Evolutionary conservation across 495 filamentous ascomycete species (phyloP), one percentile per base, ranked within the genome.

Genomic region (Aspergillus campestris): DNA sequence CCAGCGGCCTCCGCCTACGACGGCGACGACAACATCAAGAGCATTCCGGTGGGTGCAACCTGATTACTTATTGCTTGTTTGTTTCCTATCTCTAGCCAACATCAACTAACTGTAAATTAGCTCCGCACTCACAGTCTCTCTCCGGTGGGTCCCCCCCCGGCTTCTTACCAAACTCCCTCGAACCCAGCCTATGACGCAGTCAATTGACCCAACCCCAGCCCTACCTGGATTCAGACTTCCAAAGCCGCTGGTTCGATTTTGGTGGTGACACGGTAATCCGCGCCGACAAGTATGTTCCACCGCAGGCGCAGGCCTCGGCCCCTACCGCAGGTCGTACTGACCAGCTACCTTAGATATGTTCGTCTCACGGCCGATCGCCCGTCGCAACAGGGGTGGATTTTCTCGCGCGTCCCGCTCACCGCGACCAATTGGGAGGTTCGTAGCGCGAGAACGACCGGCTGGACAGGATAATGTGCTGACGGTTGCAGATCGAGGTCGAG

Each of bases 221-320:
- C 39, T 99, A 96, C 66, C 77, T 99, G 39, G 92, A 97, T 68
- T 89, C 88, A 47, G 94, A 99, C 65, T 90, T 97, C 82, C 87
- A 95, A 75, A 95, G 86, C 72, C 85, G 94, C 68, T 99, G 92
- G 89, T 99, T 87, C 65, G 94, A 99, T 71, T 99, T 94, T 78
- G 94, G 94, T 59, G 92, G 90, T 57, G 87, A 95, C 63, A 94
- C 92, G 5, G 80, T 99, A 52, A 74, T 97, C 59, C 83, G 94
- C 38, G 86, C 89, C 51, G 94, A 99, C 65, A 80, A 88, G 84
- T 96, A 81, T 32, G 15, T 50, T 8, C 28, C 38, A 36, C 43
- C 32, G 31, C 33, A 2, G 4, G 7, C 10, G 5, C 13, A 27
- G 15, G 2, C 6, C 3, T n/a, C n/a, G n/a, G n/a, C 27, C 30